Evolutionary conservation across 805 yeast genomes (phyloP), one percentile per base, ranked within the genome.

Genomic region (Blastobotrys parvus): DNA sequence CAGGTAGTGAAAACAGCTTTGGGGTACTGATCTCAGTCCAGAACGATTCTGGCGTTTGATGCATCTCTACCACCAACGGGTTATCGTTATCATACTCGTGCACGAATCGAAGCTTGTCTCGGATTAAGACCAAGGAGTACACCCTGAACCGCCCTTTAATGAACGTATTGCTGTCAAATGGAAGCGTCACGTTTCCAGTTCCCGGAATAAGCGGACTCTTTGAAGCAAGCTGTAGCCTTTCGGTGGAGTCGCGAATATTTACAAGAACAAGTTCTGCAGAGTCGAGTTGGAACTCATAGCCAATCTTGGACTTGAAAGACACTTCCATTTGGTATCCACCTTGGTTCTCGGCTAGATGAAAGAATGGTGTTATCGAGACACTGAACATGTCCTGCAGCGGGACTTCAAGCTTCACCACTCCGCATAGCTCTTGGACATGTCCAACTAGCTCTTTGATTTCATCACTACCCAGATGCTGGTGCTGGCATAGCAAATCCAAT

Each of bases 331-430:
- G 35, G 25, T 36, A 35, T 16, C 4, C 21, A 13, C 46, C 49
- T 11, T 18, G 19, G 13, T 20, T 19, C 4, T 27, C 21, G 6
- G 35, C n/a, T 18, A 19, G 37, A 11, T 33, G 29, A 4, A 46
- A 56, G 41, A 55, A 63, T 0, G 76, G 73, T 3, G 48, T 45
- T 2, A 75, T 47, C 0, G 54, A 42, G 4, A 68, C 52, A 1
- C 52, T 48, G 44, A 75, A 71, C 39, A 75, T 54, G 1, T 58
- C 56, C 3, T 60, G 59, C 5, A 72, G 48, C 0, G 67, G 61
- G 30, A 49, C 52, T 47, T 53, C 43, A 20, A 54, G 17, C 40
- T 54, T 23, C n/a, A 40, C 39, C 39, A 46, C 29, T 10, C 49
- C 44, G 11, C 50, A 55, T 17, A 57, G 53, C 10, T 39, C 41